Percentiles rank a stretch among this genome's conserved stretches.
These are phyloP conservation scores for Sphaerulina populicola DNA, from an alignment of 2,329 filamentous ascomycete species.

Conservation along the genomic window DNA sequence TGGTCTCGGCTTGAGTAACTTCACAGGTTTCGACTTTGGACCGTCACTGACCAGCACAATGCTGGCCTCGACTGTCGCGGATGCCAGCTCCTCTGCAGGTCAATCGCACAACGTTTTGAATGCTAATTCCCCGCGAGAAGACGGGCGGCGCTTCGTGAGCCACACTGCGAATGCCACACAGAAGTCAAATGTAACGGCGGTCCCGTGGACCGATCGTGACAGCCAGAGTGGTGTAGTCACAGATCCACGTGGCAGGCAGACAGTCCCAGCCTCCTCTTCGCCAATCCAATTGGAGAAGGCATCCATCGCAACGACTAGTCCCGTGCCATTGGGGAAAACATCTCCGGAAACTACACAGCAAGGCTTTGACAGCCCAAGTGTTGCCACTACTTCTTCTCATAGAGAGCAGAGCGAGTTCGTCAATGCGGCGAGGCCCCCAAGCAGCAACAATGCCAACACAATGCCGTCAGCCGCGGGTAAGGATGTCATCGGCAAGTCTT, in stretches of 20 bases:
- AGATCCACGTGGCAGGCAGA: neutral
- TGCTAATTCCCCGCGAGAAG: neutral
- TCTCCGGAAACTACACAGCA: neutral
- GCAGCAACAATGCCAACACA: neutral
- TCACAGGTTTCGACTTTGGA: constrained; percentile 16
- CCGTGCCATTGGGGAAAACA: neutral
- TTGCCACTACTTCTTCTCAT: neutral
- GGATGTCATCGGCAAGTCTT: neutral
- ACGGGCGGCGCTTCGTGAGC: neutral
- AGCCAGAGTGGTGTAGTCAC: neutral
- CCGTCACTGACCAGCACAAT: neutral
- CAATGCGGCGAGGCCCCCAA: neutral
- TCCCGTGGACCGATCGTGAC: neutral
- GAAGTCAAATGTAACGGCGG: too few species aligned
- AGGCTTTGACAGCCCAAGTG: constrained; percentile 1
- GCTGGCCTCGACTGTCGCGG: neutral
- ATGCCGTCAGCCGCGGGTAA: neutral
- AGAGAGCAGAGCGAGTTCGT: neutral
- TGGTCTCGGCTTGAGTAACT: constrained; percentile 16
- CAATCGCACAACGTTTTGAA: neutral
- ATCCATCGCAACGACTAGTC: neutral
- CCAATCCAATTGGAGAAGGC: neutral
- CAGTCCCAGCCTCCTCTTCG: neutral
- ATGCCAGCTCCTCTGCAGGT: constrained; percentile 2
- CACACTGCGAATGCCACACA: neutral